phyloP scores from a whole-genome alignment of 768 basidiomycete genomes.

The Asterophora lycoperdoides region DNA sequence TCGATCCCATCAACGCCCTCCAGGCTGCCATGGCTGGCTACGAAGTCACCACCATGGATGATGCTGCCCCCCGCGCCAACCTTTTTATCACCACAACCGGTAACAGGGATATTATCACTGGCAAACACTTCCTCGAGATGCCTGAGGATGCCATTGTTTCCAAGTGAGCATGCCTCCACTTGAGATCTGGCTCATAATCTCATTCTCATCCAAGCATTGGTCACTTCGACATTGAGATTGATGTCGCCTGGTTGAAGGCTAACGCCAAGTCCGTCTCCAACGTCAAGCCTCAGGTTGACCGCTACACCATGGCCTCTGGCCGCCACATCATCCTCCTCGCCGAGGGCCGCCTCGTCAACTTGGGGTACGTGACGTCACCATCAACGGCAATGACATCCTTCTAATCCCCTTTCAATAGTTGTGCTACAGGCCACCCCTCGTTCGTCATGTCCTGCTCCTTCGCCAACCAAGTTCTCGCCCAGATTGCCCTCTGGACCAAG shows the following conservation, averaged over 20 bases:
- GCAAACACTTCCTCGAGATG: constrained; percentile 89
- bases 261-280: constrained; percentile 82
- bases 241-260: constrained; percentile 96
- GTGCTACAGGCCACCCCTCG: constrained; percentile 97
- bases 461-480: constrained; percentile 96
- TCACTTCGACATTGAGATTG: constrained; percentile 88
- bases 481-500: constrained; percentile 96
- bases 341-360: constrained; percentile 98
- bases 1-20: constrained; percentile 99
- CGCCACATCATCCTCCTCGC: constrained; percentile 97
- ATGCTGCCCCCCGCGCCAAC: constrained; percentile 84
- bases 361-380: constrained; percentile 58
- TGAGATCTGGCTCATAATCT: not conserved
- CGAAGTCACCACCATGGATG: constrained; percentile 98
- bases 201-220: constrained; percentile 53
- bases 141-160: constrained; percentile 97
- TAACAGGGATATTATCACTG: constrained; percentile 96
- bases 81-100: constrained; percentile 98
- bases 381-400: not conserved
- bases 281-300: constrained; percentile 99
- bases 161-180: constrained; percentile 60
- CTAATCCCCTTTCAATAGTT: constrained; percentile 38
- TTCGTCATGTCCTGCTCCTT: constrained; percentile 99
- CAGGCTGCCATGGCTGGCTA: constrained; percentile 99
- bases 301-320: constrained; percentile 88